These are phyloP conservation scores for Fusarium sp. DNA, from an alignment of 2,329 filamentous ascomycete genomes.

Conservation along the genomic window DNA sequence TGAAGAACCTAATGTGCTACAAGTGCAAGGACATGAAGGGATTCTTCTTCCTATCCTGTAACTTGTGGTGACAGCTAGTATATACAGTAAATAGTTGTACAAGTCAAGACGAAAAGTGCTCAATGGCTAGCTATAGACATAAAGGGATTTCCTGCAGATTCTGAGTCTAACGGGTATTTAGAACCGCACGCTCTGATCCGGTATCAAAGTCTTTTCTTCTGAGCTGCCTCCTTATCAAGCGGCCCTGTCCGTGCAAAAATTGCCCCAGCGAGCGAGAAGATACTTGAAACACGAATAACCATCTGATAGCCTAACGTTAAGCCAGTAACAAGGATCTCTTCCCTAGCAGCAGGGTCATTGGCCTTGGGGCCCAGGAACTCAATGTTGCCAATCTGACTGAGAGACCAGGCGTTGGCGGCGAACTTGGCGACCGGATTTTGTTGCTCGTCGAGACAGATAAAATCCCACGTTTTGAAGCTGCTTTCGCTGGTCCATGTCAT, in stretches of 20 bases:
- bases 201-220: not conserved
- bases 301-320: slow-evolving; percentile 38
- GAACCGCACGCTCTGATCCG: not conserved
- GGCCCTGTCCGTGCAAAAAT: slow-evolving; percentile 29
- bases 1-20: too few species aligned
- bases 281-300: slow-evolving; percentile 24
- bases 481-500: slow-evolving; percentile 37
- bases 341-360: slow-evolving; percentile 11
- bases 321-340: slow-evolving; percentile 36
- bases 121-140: too few species aligned
- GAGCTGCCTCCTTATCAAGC: slow-evolving; percentile 26
- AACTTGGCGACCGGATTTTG: slow-evolving; percentile 38
- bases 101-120: too few species aligned
- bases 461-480: slow-evolving; percentile 40
- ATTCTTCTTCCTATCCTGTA: too few species aligned
- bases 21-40: too few species aligned
- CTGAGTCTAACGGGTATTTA: too few species aligned
- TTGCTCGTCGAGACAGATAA: slow-evolving; percentile 38
- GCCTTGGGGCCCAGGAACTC: slow-evolving; percentile 39
- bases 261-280: slow-evolving; percentile 32
- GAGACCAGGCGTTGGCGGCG: slow-evolving; percentile 23
- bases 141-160: too few species aligned
- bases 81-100: too few species aligned
- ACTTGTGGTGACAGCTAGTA: too few species aligned
- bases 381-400: slow-evolving; percentile 30